A percentile compares a stretch with the other conserved stretches of the same genome.
Conservation (phyloP, 129 eudicot genomes). For the Saussurea involucrata region DNA sequence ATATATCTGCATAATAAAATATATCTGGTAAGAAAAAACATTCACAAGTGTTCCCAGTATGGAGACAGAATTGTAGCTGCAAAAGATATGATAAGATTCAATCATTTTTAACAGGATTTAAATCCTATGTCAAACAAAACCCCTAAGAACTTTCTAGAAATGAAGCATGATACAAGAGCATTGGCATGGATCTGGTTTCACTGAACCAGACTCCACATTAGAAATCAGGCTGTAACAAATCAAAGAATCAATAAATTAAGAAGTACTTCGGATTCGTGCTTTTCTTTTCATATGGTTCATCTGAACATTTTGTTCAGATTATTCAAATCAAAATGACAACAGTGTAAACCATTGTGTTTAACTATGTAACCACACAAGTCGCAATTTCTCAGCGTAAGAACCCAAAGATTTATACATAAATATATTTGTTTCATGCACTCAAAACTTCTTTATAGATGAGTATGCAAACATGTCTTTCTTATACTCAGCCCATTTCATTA, state of each 20-base stretch:
- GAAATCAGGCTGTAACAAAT: no score
- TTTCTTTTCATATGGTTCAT: no score
- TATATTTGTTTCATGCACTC: not conserved
- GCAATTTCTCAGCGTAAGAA: not conserved
- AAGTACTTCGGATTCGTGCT: no score
- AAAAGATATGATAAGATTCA: conserved; percentile 2
- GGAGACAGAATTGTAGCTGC: not conserved
- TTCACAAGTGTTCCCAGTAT: not conserved
- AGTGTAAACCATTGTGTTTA: not conserved
- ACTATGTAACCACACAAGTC: not conserved
- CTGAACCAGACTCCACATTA: no score
- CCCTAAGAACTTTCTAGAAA: not conserved
- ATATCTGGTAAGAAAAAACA: not conserved
- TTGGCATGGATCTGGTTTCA: no score
- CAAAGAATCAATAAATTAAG: no score
- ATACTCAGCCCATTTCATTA: no score
- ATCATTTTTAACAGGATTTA: not conserved
- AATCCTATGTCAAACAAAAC: not conserved
- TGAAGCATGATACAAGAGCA: not conserved
- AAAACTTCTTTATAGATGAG: not conserved
- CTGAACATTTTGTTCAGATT: no score
- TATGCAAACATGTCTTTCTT: not conserved
- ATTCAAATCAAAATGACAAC: no score
- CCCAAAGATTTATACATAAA: not conserved
- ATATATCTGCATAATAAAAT: conserved; percentile 55